Base-by-base conservation (phyloP, 257 asterid species). In the Jaltomata sinuosa region DNA sequence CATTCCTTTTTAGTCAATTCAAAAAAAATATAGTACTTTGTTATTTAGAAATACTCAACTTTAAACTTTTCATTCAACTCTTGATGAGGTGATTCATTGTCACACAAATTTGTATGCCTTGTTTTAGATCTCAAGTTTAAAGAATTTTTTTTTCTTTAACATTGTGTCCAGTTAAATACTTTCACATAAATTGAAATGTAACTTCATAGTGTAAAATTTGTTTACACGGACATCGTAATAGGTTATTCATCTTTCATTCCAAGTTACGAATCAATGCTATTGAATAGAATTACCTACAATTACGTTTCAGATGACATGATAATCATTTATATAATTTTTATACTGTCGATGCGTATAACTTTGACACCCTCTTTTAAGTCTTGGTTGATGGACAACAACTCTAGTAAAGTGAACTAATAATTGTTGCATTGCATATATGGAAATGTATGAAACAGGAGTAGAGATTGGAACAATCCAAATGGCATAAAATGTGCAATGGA, bases 401-500 rank as follows among this genome's bases (percentile, higher is more conserved):
- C 3, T 67, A 14, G 36, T 29, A 40, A 62, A 29, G 50, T 47
- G 38, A 68, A 79, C 40, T 49, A 65, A 15, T 16, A 38, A 50
- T 47, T 25, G 53, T 79, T 83, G 45, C 5, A 14, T 29, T n/a
- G n/a, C 7, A 32, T 36, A 34, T 11, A 71, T 79, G 78, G 12
- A 55, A 65, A 19, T 52, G 40, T n/a, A 52, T 81, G 83, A 72
- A 45, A 83, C 50, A 94, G 97, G 98, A 94, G 97, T 88, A 87
- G 85, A 89, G 98, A 94, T 81, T 94, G 98, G 97, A 86, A 85
- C 15, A 94, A 94, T 83, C 94, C 95, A 0, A 87, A 91, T 2
- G 98, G 98, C 69, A 89, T 94, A 45, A 94, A 94, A 88, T 94
- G 98, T 68, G 95, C 97, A 0, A 74, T 68, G 78, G 98, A 94